Evolutionary conservation across 1,284 basidiomycete species (phyloP), one percentile per base, ranked within the genome.

Genomic region (Sanguinoderma infundibulare): DNA sequence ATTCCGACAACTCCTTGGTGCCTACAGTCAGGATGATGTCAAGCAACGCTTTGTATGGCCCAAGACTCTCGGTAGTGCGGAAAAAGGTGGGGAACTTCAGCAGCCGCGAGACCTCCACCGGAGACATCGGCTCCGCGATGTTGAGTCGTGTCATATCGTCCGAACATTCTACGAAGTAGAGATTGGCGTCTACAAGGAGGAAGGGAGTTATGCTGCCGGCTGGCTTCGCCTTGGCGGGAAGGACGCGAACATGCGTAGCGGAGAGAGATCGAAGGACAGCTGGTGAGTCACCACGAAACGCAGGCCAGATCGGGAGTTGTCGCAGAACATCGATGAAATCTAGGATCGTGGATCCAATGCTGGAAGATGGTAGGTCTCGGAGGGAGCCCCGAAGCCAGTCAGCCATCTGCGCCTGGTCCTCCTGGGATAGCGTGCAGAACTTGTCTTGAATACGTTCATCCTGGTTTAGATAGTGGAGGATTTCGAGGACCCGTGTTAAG

Each of bases 261-360:
- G 34, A 44, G 14, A 60, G 49, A 30, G 60, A n/a, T 12, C 46
- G 55, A 8, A 44, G 49, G 15, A 32, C 24, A 20, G 44, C 7
- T 4, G 12, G 15, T 2, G 49, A 8, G 34, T 40, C 34, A 8
- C 44, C 30, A 12, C 38, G 49, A 26, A 36, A 42, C 2, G 57
- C 50, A 20, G 46, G 38, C 65, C 65, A 66, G 10, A 57, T 60
- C 5, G 58, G 59, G 38, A 66, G 54, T 17, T 20, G 8, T 24
- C 50, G 32, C 14, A 51, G 20, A n/a, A 57, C 30, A 15, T 55
- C 32, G n/a, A 36, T 15, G 14, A 46, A 30, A 3, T 32, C 17
- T 32, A 17, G 28, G 2, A 10, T 32, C 26, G 28, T 1, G 6
- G 28, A 10, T 17, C 10, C 32, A 28, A 28, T 2, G 1, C 8